Percentiles rank a stretch among this genome's conserved stretches.
These are phyloP conservation scores for Pythium coloratum DNA, from an alignment of 352 stramenopile species.

Conservation along the genomic window DNA sequence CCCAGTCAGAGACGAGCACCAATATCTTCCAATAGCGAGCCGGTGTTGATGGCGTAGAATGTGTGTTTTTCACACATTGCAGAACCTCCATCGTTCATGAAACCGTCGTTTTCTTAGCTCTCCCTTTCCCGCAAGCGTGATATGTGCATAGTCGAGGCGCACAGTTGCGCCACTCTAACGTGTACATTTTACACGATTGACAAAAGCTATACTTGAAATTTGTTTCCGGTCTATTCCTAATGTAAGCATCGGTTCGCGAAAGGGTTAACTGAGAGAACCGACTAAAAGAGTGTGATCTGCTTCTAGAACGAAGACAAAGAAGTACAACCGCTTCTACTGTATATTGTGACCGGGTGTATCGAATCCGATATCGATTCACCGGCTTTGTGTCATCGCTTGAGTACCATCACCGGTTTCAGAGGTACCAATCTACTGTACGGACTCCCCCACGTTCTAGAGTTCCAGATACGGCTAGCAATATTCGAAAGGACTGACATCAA, in stretches of 20 bases:
- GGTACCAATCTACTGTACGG: too few species aligned
- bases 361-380: too few species aligned
- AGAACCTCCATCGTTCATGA: not conserved
- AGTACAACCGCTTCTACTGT: too few species aligned
- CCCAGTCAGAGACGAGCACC: not conserved
- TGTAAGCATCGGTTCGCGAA: not conserved
- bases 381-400: too few species aligned
- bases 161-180: not conserved
- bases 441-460: too few species aligned
- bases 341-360: too few species aligned
- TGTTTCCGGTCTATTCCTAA: not conserved
- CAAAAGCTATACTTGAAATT: not conserved
- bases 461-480: too few species aligned
- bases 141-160: not conserved
- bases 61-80: conserved; percentile 4
- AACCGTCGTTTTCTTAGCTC: not conserved
- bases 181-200: conserved; percentile 6
- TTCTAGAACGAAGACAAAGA: too few species aligned
- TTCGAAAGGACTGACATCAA: too few species aligned
- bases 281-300: too few species aligned
- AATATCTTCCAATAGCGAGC: not conserved
- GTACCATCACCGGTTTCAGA: too few species aligned
- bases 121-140: conserved; percentile 2
- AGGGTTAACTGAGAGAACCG: too few species aligned
- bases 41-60: not conserved